Evolutionary conservation across 345 rosid genomes (phyloP), one percentile per base, ranked within the genome.

Genomic region (Arabidopsis suecica): DNA sequence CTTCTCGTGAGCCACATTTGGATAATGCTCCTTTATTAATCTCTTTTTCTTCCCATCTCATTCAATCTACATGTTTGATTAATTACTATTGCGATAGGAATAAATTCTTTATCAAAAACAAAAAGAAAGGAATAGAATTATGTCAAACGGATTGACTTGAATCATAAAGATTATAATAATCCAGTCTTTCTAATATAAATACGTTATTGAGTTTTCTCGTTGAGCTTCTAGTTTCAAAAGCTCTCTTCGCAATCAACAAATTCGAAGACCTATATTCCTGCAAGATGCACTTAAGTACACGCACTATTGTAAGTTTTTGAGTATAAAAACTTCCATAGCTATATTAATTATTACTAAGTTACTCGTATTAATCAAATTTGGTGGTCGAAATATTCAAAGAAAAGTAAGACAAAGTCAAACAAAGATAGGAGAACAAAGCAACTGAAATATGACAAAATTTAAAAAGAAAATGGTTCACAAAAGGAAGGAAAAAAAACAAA

Each of bases 1-100:
- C 63, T 78, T 65, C 77, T 72, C 64, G 77, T 65, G 77, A 65
- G 81, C 68, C 57, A 72, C 50, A 50, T 72, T 78, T 66, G 73
- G 77, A 78, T 78, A 71, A 71, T 48, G 71, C 33, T 59, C 5
- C 23, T n/a, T 77, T 28, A 28, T 40, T 40, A 56, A 71, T 38
- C 66, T 22, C 71, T 5, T 71, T 61, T 47, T 69, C 70, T 44
- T 37, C 70, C 37, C 59, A 69, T 76, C 80, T 61, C 65, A 76
- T 41, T 75, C 68, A 60, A 68, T 68, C 68, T 53, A 54, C 65
- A 69, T 68, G 74, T 44, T 34, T 54, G 34, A 54, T 76, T 76
- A 76, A 51, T 76, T 75, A 68, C 75, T 61, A 0, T 36, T n/a
- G 30, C 1, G 57, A 69, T 69, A 68, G 1, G 33, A 47, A 16